Conservation (phyloP, 1,284 basidiomycete species). For the Macrocystidia cucumis region DNA sequence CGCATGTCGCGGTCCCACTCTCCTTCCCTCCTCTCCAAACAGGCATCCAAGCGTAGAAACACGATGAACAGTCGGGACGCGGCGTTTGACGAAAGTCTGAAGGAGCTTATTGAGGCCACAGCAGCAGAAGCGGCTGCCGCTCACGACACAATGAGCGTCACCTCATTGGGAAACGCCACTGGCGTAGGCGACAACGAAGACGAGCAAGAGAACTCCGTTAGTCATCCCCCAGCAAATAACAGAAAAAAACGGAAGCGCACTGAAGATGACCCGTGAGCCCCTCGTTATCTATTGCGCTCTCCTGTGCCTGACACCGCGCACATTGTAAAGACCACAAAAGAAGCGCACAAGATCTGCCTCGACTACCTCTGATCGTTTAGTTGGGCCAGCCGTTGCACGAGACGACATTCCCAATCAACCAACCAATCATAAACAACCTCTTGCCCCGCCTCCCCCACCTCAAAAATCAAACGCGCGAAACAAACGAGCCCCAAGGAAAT, state of each 20-base stretch:
- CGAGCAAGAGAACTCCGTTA: conserved; percentile 34
- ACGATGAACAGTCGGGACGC: conserved; percentile 98
- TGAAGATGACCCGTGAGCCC: conserved; percentile 60
- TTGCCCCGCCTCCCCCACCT: conserved; percentile 20
- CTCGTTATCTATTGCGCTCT: conserved; percentile 12
- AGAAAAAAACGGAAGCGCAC: conserved; percentile 70
- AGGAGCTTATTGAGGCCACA: conserved; percentile 65
- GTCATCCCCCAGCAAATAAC: too few species aligned
- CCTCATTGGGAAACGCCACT: conserved; percentile 22
- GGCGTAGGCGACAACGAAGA: conserved; percentile 33
- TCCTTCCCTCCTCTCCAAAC: conserved; percentile 46
- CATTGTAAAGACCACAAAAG: conserved; percentile 36
- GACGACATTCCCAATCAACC: conserved; percentile 35
- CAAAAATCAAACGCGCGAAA: conserved; percentile 22
- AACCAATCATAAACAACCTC: conserved; percentile 11
- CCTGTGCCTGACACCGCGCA: conserved; percentile 3
- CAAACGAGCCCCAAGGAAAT: conserved; percentile 42
- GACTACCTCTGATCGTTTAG: conserved; percentile 48
- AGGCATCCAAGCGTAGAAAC: conserved; percentile 77
- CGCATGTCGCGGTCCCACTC: conserved; percentile 73
- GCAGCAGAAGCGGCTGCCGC: conserved; percentile 58
- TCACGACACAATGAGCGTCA: conserved; percentile 24
- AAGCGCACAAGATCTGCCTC: conserved; percentile 71
- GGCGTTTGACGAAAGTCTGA: conserved; percentile 83
- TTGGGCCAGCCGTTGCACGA: conserved; percentile 24